Evolutionary conservation across 106 monocot genomes (phyloP), one percentile per base, ranked within the genome.

Genomic region (Apostasia ramifera): DNA sequence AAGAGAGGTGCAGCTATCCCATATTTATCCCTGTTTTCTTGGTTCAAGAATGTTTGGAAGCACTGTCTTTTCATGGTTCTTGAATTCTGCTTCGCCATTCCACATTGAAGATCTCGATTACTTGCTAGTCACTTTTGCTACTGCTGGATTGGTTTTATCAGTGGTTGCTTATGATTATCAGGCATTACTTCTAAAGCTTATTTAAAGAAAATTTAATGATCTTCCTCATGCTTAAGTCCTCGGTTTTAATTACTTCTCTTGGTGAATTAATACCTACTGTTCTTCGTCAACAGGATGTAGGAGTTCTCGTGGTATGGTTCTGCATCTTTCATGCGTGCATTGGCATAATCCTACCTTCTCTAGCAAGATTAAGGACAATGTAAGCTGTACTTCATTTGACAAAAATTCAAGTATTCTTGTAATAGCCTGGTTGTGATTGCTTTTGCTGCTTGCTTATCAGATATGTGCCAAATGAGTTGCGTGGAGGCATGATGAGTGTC

Each of bases 21-120:
- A 67, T 15, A 66, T 97, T 66, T 92, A 83, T 56, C 97, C 97
- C n/a, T 89, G 84, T 79, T 92, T 97, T 55, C 73, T 97, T 64
- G 97, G 89, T 59, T 86, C 92, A 81, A 92, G 77, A 85, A 92
- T 97, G 92, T 61, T 97, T 56, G 97, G 97, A 11, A 87, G 92
- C 81, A 85, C 89, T 67, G 46, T 45, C 6, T 84, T 97, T 67
- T 89, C 86, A 6, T 97, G 89, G 92, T 76, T 87, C 43, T 70
- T 72, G 46, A 69, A 73, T 57, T 61, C 61, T 4, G 43, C 80
- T 67, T 78, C 84, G 40, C 55, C 78, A 7, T 64, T 83, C 40
- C 76, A 49, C 53, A 84, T 67, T 77, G 92, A 97, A 26, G 85
- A 81, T 55, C 85, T 75, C 71, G 84, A 76, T 69, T 89, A 77